phyloP scores from a whole-genome alignment of 73 alveolate genomes.

The Effrenium voratum region DNA sequence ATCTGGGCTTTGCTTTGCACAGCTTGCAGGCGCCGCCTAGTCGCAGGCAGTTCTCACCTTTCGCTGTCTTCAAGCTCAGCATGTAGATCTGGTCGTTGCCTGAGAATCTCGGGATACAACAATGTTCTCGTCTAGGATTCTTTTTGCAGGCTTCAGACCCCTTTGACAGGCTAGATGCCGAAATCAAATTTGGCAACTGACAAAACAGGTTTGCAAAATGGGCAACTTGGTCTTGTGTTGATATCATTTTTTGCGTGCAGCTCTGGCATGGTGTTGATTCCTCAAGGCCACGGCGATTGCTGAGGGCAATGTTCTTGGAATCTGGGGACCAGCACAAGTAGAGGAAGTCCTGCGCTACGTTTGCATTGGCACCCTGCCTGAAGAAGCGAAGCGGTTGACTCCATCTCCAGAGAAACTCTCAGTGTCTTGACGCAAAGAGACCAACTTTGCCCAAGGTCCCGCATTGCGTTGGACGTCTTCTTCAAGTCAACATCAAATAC shows the following conservation, averaged over 20 bases:
- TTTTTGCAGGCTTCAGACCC: not conserved
- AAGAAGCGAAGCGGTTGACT: too few relatives aligned
- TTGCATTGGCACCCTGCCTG: too few relatives aligned
- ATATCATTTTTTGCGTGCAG: too few relatives aligned
- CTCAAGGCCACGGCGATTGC: constrained; percentile 35
- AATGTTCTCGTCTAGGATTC: not conserved
- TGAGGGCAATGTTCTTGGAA: constrained; percentile 63
- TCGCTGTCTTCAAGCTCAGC: constrained; percentile 3
- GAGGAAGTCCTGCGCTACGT: constrained; percentile 92
- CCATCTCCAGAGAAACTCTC: too few relatives aligned
- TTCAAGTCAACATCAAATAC: constrained; percentile 87
- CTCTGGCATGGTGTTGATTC: too few relatives aligned
- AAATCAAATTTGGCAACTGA: too few relatives aligned
- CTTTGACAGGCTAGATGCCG: too few relatives aligned
- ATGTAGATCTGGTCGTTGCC: constrained; percentile 66
- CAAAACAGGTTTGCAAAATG: too few relatives aligned
- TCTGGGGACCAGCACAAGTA: constrained; percentile 87
- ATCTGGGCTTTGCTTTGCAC: too few relatives aligned
- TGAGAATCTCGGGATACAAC: not conserved
- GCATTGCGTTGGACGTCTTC: constrained; percentile 35
- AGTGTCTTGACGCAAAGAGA: not conserved
- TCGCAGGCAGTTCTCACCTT: constrained; percentile 53
- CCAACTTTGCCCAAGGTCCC: not conserved
- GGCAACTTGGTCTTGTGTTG: too few relatives aligned
- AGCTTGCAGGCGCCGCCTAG: not conserved